Base-by-base conservation (phyloP, 2,329 filamentous ascomycete genomes). In the Phialophora chinensis region DNA sequence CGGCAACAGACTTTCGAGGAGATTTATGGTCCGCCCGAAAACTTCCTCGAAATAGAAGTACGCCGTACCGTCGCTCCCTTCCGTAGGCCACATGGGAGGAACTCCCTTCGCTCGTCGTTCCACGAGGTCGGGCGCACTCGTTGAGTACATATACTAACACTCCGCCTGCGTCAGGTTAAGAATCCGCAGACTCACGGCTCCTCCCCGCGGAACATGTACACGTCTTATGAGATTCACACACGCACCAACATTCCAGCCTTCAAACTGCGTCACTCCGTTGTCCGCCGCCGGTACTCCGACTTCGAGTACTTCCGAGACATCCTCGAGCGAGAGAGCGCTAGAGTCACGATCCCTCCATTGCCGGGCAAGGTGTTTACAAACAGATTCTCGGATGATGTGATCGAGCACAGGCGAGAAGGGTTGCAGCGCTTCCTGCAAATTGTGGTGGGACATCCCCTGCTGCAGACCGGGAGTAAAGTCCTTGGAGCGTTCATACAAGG, bases 251-350 rank as follows among this genome's bases (percentile, higher is more conserved):
- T 99, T 77, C 95, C 95, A 66, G 93, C 95, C 74, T 99, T 99
- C 87, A 98, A 98, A 84, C 88, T 97, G 74, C 92, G 93, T 72
- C 87, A 91, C 77, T 93, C 89, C 71, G 88, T 89, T 73, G 95
- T 99, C 69, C 92, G 93, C 73, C 89, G 95, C 69, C 92, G 95
- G 60, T 99, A 99, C 84, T 95, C 91, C 65, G 95, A 99, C 80
- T 99, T 99, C 79, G 95, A 99, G 82, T 94, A 97, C 82, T 99
- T 99, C 80, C 91, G 95, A 77, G 95, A 99, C 80, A 96, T 98
- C 71, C 87, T 99, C 67, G 95, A 99, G 86, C 90, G 95, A 73
- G 95, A 99, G 82, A 91, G 88, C 74, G 93, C 93, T 66, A 65
- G 71, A 58, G 95, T 99, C 66, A 97, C 93, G 25, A 99, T 99